phyloP scores from a whole-genome alignment of 2,329 filamentous ascomycete genomes.

The Exserohilum rostratum region DNA sequence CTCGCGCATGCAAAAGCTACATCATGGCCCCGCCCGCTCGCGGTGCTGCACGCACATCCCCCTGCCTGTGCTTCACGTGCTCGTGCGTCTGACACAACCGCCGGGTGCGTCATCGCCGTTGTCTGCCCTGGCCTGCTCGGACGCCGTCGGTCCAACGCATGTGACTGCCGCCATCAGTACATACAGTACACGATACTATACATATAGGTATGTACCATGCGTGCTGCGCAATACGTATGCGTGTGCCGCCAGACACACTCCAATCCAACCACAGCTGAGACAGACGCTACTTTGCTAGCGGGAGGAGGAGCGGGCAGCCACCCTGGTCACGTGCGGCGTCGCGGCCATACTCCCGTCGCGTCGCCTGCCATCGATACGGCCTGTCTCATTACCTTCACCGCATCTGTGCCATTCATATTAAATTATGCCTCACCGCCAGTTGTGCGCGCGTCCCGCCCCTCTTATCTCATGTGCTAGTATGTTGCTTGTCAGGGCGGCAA shows the following conservation, averaged over 20 bases:
- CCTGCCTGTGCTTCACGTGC: slow-evolving; percentile 10
- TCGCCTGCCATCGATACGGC: not conserved
- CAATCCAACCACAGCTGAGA: too few species aligned
- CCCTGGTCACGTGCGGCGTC: slow-evolving; percentile 5
- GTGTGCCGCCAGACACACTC: too few species aligned
- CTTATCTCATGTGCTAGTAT: slow-evolving; percentile 1
- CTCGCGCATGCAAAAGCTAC: slow-evolving; percentile 1
- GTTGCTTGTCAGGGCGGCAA: not conserved
- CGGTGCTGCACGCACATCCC: not conserved
- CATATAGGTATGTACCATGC: too few species aligned
- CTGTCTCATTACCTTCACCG: too few species aligned
- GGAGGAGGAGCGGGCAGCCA: too few species aligned
- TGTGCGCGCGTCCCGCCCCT: slow-evolving; percentile 6
- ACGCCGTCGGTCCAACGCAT: too few species aligned
- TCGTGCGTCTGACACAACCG: slow-evolving; percentile 17
- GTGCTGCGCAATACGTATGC: too few species aligned
- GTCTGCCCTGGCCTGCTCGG: too few species aligned
- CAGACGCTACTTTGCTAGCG: too few species aligned
- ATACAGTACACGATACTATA: too few species aligned
- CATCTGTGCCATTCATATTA: not conserved
- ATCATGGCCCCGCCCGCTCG: slow-evolving; percentile 26
- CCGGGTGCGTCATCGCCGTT: slow-evolving; percentile 10
- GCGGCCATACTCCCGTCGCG: slow-evolving; percentile 22
- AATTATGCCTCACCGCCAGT: slow-evolving; percentile 29
- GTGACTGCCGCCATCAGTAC: too few species aligned